Evolutionary conservation across 2,329 filamentous ascomycete genomes (phyloP).

Genomic region (Teratosphaeria pseudoeucalypti): DNA sequence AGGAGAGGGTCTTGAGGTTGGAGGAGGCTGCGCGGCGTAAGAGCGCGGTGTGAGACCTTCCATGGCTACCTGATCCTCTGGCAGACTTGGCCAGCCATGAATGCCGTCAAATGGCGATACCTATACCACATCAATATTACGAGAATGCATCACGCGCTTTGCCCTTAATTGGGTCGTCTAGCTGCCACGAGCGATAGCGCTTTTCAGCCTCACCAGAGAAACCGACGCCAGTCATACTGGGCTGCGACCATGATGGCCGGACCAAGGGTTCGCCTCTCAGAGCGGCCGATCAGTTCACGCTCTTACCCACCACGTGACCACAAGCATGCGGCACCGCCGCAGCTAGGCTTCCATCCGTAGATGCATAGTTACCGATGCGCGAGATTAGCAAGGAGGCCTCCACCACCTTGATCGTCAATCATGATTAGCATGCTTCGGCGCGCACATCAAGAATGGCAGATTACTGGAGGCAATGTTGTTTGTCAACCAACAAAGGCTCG

Average conservation of each 20-base stretch:
- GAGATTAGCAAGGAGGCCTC: too few relatives aligned
- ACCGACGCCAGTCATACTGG: neutral
- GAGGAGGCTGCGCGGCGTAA: slow-evolving; percentile 12
- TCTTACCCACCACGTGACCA: neutral
- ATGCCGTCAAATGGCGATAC: neutral
- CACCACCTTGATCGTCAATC: neutral
- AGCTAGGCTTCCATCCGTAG: neutral
- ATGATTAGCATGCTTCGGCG: neutral
- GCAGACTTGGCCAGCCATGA: neutral
- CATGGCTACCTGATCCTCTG: neutral
- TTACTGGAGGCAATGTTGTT: neutral
- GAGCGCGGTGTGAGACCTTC: neutral
- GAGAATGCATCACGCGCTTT: neutral
- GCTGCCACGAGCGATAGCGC: neutral
- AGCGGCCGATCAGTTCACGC: neutral
- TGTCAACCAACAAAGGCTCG: neutral
- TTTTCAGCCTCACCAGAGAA: neutral
- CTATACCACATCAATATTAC: neutral
- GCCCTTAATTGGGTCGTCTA: neutral
- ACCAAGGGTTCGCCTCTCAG: neutral
- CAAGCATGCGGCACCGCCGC: neutral
- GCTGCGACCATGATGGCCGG: neutral
- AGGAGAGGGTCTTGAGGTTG: slow-evolving; percentile 34
- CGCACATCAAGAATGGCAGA: neutral
- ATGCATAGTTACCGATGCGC: neutral